These are phyloP conservation scores for Curvularia verruculosa DNA, from an alignment of 2,329 filamentous ascomycete species.

Conservation along the genomic window DNA sequence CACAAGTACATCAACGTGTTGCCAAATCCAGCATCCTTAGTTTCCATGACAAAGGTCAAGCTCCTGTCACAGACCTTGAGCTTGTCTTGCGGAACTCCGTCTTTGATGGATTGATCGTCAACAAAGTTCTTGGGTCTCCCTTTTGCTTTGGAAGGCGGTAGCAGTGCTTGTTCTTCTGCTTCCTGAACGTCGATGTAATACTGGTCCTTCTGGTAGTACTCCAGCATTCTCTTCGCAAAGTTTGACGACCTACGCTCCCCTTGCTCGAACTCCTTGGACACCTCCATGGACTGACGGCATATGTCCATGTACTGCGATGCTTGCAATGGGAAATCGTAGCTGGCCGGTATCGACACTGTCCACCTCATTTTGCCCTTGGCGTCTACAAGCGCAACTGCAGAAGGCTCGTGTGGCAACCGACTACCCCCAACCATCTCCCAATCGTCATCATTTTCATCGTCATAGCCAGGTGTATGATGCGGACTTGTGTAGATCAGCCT, in stretches of 20 bases:
- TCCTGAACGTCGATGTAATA: conserved; percentile 78
- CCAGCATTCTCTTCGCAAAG: conserved; percentile 44
- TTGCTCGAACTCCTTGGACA: conserved; percentile 59
- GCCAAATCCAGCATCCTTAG: conserved; percentile 76
- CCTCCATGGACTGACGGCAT: conserved; percentile 69
- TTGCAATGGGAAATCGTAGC: conserved; percentile 69
- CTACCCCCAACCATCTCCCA: conserved; percentile 72
- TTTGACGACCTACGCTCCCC: conserved; percentile 36
- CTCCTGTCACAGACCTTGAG: conserved; percentile 68
- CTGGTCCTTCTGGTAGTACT: conserved; percentile 67
- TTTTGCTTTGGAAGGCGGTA: conserved; percentile 56
- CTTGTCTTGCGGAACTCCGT: conserved; percentile 36
- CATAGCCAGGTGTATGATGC: conserved; percentile 20
- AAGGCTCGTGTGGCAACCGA: conserved; percentile 72
- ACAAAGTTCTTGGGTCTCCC: conserved; percentile 48
- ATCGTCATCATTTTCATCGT: conserved; percentile 47
- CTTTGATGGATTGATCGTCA: conserved; percentile 44
- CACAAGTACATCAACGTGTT: conserved; percentile 78
- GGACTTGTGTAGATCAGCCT: conserved; percentile 39
- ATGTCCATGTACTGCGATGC: conserved; percentile 72
- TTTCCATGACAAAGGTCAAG: conserved; percentile 79
- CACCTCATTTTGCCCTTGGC: conserved; percentile 69
- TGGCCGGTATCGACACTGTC: conserved; percentile 79
- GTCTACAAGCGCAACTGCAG: conserved; percentile 73
- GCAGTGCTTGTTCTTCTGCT: conserved; percentile 68